These are phyloP conservation scores for Penicillium sp. DNA, from an alignment of 2,329 filamentous ascomycete genomes.

Conservation along the genomic window DNA sequence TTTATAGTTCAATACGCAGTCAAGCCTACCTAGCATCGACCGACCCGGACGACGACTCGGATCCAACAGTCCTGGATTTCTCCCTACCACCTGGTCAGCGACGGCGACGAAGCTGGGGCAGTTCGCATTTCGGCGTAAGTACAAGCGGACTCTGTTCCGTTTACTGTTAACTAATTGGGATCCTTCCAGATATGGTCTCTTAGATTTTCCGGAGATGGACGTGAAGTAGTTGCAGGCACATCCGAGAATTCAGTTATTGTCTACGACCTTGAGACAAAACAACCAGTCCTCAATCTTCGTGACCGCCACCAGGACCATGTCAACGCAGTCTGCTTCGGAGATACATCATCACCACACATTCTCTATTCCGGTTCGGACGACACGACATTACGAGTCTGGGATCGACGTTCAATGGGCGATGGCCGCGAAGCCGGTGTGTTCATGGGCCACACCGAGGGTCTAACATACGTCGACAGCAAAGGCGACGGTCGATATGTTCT, in stretches of 20 bases:
- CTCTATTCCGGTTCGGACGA: slow-evolving; percentile 96
- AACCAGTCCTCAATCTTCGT: slow-evolving; percentile 70
- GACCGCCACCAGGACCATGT: slow-evolving; percentile 84
- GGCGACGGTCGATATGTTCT: slow-evolving; percentile 87
- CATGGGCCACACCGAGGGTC: slow-evolving; percentile 64
- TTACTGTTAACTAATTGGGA: neutral
- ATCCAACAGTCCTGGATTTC: slow-evolving; percentile 79
- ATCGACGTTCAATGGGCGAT: slow-evolving; percentile 69
- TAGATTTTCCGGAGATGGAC: slow-evolving; percentile 87
- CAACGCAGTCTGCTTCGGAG: slow-evolving; percentile 95
- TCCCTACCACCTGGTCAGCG: slow-evolving; percentile 51
- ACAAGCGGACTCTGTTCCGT: no score
- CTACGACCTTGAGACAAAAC: slow-evolving; percentile 84
- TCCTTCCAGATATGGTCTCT: slow-evolving; percentile 74
- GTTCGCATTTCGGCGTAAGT: slow-evolving; percentile 48
- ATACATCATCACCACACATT: slow-evolving; percentile 84
- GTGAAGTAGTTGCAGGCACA: slow-evolving; percentile 87
- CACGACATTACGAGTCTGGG: slow-evolving; percentile 93
- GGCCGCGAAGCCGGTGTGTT: slow-evolving; percentile 65
- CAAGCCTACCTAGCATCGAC: slow-evolving; percentile 85
- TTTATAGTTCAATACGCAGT: slow-evolving; percentile 85
- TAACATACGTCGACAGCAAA: slow-evolving; percentile 75
- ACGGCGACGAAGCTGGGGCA: slow-evolving; percentile 33
- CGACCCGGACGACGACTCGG: slow-evolving; percentile 76
- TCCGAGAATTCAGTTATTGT: slow-evolving; percentile 77